Evolutionary conservation across 805 yeast species (phyloP).

Genomic region (Spathaspora girioi): DNA sequence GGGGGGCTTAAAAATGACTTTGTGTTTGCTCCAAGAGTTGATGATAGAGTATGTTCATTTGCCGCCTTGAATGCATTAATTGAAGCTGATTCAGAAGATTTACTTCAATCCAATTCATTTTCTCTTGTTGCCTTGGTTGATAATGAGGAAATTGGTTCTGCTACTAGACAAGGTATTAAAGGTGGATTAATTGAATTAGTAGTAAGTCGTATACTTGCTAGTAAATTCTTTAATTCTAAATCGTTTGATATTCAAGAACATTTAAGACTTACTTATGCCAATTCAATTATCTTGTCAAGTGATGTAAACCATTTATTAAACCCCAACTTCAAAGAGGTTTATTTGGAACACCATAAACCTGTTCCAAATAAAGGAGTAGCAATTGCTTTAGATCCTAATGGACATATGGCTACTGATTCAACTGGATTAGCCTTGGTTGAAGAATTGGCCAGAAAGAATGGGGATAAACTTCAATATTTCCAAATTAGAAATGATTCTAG

Average conservation of each 20-base stretch:
- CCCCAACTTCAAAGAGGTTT: slow-evolving; percentile 69
- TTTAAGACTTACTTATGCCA: slow-evolving; percentile 53
- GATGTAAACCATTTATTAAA: slow-evolving; percentile 81
- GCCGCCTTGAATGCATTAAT: slow-evolving; percentile 64
- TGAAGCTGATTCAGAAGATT: slow-evolving; percentile 25
- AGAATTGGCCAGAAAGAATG: slow-evolving; percentile 63
- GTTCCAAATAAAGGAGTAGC: slow-evolving; percentile 74
- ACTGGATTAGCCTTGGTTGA: slow-evolving; percentile 68
- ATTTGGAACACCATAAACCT: slow-evolving; percentile 77
- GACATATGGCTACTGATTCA: slow-evolving; percentile 79
- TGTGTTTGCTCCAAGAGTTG: slow-evolving; percentile 77
- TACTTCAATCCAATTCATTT: slow-evolving; percentile 34
- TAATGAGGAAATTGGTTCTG: slow-evolving; percentile 82
- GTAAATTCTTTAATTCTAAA: slow-evolving; percentile 19
- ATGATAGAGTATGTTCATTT: slow-evolving; percentile 78
- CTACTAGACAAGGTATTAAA: slow-evolving; percentile 76
- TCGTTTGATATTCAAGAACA: slow-evolving; percentile 19
- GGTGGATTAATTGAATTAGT: slow-evolving; percentile 69
- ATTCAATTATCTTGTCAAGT: slow-evolving; percentile 75
- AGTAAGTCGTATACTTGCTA: slow-evolving; percentile 51
- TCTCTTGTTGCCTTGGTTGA: slow-evolving; percentile 66
- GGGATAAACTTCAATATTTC: slow-evolving; percentile 71
- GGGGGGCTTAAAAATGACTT: slow-evolving; percentile 80
- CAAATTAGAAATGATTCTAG: slow-evolving; percentile 83
- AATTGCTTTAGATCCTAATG: slow-evolving; percentile 71